Evolutionary conservation across 345 rosid genomes (phyloP).

Genomic region (Zanthoxylum bungeanum): DNA sequence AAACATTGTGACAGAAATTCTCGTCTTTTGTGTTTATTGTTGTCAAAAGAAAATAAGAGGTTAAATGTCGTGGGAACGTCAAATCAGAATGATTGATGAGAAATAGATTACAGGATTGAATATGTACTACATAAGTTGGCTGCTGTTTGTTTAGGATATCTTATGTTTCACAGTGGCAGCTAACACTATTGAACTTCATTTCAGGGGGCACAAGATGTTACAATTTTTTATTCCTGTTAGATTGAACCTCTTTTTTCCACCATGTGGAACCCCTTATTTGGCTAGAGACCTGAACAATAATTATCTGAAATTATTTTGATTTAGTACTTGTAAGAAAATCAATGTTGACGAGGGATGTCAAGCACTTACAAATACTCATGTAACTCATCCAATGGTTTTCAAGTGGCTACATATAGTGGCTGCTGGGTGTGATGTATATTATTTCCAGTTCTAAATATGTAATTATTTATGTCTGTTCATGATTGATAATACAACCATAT

Average conservation of each 20-base stretch:
- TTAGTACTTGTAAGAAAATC: conserved; percentile 2
- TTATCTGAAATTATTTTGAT: background rate
- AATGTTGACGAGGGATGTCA: too few species aligned
- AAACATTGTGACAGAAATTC: background rate
- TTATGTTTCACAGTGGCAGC: background rate
- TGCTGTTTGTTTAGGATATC: background rate
- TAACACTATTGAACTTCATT: background rate
- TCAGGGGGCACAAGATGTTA: background rate
- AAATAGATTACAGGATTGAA: background rate
- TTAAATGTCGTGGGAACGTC: background rate
- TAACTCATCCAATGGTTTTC: background rate
- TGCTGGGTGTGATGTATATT: background rate
- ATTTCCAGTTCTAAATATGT: background rate
- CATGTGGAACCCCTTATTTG: background rate
- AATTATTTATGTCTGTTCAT: background rate
- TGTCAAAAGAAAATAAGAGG: background rate
- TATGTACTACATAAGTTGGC: background rate
- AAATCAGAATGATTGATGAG: background rate
- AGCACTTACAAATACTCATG: too few species aligned
- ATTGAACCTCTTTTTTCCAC: background rate
- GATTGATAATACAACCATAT: background rate
- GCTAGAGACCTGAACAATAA: background rate
- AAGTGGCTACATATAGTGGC: background rate
- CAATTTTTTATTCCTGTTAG: background rate
- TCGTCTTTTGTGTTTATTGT: background rate